These are phyloP conservation scores for Musa itinerans DNA, from an alignment of 176 grass and related monocot genomes.

Conservation along the genomic window DNA sequence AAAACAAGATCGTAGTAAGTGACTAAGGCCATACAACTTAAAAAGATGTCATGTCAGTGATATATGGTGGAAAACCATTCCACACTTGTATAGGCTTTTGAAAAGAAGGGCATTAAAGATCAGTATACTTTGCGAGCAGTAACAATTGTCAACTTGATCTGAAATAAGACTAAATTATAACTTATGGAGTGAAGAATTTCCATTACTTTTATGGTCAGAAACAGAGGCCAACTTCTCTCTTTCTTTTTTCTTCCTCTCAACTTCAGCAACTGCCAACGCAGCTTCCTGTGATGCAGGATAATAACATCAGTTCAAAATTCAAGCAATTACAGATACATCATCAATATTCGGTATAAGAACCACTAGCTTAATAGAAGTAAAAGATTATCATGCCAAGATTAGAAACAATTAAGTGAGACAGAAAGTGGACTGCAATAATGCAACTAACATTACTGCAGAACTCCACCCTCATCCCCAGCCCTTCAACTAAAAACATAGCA, in stretches of 20 bases:
- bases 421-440: too few species aligned
- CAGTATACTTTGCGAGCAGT: too few species aligned
- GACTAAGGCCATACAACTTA: not conserved
- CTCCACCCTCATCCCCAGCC: too few species aligned
- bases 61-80: not conserved
- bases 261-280: constrained; percentile 60
- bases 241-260: constrained; percentile 74
- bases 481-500: too few species aligned
- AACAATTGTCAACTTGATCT: too few species aligned
- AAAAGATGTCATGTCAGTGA: not conserved
- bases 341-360: not conserved
- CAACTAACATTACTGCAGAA: too few species aligned
- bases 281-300: constrained; percentile 53
- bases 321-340: not conserved
- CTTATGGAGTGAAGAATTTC: constrained; percentile 26
- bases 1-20: not conserved
- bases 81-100: not conserved
- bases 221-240: constrained; percentile 43
- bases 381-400: not conserved
- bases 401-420: not conserved
- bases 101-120: not conserved
- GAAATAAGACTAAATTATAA: not conserved
- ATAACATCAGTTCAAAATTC: constrained; percentile 9
- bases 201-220: constrained; percentile 39
- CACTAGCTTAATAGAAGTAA: not conserved